Evolutionary conservation across 306 rosid genomes (phyloP), one percentile per base, ranked within the genome.

Genomic region (Comarum palustre): DNA sequence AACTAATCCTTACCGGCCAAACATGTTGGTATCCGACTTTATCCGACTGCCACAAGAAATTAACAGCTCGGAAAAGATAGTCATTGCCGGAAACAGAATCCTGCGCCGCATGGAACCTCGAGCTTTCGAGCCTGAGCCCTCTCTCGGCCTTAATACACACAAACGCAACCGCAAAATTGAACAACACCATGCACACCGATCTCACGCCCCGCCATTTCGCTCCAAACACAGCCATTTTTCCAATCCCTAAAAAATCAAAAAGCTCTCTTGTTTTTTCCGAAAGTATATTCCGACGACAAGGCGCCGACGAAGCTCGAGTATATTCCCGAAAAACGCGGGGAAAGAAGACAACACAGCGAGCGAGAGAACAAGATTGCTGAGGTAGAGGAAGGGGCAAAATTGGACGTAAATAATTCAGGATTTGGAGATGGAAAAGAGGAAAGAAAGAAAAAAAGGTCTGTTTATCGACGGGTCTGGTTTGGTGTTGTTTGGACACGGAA

Each of bases 11-110:
- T 81, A 92, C 97, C 83, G 97, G 97, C 97, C 97, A 92, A 24
- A 85, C 88, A 65, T 88, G 97, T 11, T 77, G 79, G 69, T 92
- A 92, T 31, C 94, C 89, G 0, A 88, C 68, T 43, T 72, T 72
- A 5, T 63, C 79, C 2, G 96, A 31, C 55, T 85, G 90, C 97
- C 96, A 92, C 45, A 92, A 69, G 90, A 92, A 92, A 80, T 78
- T 83, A n/a, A 78, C 52, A 58, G 89, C 88, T 78, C 36, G 78
- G 52, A 6, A 72, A 51, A 92, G 77, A 70, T 72, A 77, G 81
- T 31, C 78, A 13, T 78, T 31, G 34, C 65, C 76, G 7, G 80
- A 46, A 38, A 58, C 76, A 6, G 67, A 55, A 71, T 74, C 54
- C 34, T 25, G 67, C 0, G 84, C 73, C 42, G 57, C 92, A 5